Conservation (phyloP, 306 rosid genomes). For the Ormosia semicastrata region DNA sequence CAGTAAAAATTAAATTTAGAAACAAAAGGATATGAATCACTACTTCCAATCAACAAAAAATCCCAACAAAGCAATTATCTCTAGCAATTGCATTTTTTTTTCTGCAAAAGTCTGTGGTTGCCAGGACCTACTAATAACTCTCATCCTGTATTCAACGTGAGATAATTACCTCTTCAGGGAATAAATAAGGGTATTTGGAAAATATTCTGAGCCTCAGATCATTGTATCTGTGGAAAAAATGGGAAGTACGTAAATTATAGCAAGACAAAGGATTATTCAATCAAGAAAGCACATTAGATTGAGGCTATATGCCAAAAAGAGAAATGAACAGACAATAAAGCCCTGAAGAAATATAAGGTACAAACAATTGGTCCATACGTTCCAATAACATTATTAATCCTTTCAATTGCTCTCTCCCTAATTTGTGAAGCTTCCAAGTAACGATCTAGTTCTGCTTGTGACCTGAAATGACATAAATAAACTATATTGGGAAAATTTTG, state of each 20-base stretch:
- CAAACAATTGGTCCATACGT: slow-evolving; percentile 61
- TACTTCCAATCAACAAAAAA: background rate
- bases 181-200: slow-evolving; percentile 79
- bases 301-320: too few species aligned
- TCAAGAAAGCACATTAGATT: slow-evolving; percentile 12
- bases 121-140: background rate
- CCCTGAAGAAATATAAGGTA: slow-evolving; percentile 25
- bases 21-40: background rate
- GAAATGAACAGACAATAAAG: too few species aligned
- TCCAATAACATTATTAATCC: slow-evolving; percentile 86
- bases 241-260: background rate
- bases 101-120: background rate
- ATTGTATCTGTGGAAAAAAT: slow-evolving; percentile 63
- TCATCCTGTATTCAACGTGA: background rate
- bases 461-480: slow-evolving; percentile 68
- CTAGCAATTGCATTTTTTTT: background rate
- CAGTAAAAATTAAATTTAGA: background rate
- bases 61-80: background rate
- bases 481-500: slow-evolving; percentile 24
- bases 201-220: slow-evolving; percentile 86
- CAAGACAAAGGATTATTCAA: slow-evolving; percentile 8
- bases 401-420: slow-evolving; percentile 85
- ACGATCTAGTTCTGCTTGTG: slow-evolving; percentile 84
- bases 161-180: slow-evolving; percentile 85
- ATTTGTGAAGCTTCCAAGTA: slow-evolving; percentile 95